Conservation (phyloP, 2,329 filamentous ascomycete species). For the Verticillium nubilum region DNA sequence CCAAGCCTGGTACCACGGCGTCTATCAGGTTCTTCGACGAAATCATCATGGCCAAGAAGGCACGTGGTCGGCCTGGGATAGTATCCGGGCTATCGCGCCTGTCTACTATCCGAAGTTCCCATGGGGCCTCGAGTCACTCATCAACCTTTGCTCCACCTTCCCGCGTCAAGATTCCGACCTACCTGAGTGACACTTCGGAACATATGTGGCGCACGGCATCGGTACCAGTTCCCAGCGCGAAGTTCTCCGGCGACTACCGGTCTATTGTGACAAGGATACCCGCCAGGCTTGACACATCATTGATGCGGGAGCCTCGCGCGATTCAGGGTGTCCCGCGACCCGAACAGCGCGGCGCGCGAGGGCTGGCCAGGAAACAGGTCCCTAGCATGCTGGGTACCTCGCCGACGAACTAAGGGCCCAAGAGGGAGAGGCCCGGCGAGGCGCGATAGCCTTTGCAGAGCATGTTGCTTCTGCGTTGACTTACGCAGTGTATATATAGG, state of each 20-base stretch:
- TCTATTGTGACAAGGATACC: slow-evolving; percentile 62
- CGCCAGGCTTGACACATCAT: slow-evolving; percentile 72
- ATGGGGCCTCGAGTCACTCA: slow-evolving; percentile 39
- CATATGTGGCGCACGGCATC: slow-evolving; percentile 73
- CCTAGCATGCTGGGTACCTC: slow-evolving; percentile 40
- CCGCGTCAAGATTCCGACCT: slow-evolving; percentile 44
- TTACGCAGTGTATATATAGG: not conserved
- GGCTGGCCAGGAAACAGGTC: slow-evolving; percentile 52
- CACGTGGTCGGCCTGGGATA: slow-evolving; percentile 59
- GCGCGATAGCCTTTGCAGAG: not conserved
- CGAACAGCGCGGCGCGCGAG: slow-evolving; percentile 43
- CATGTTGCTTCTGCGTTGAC: not conserved
- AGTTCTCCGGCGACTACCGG: slow-evolving; percentile 59
- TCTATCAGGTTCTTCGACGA: slow-evolving; percentile 75
- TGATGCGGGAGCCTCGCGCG: slow-evolving; percentile 89
- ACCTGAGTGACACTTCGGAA: slow-evolving; percentile 67
- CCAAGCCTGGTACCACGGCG: slow-evolving; percentile 54
- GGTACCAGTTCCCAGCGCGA: slow-evolving; percentile 54
- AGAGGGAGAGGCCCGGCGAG: not conserved
- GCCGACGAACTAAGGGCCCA: slow-evolving; percentile 15
- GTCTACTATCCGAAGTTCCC: slow-evolving; percentile 52
- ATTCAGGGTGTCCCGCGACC: slow-evolving; percentile 79
- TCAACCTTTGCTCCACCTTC: slow-evolving; percentile 29
- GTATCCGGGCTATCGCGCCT: slow-evolving; percentile 59
- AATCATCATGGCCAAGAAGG: slow-evolving; percentile 73